These are phyloP conservation scores for Entelexis sorbosivorans DNA, from an alignment of 1,139 yeast species.

Conservation along the genomic window DNA sequence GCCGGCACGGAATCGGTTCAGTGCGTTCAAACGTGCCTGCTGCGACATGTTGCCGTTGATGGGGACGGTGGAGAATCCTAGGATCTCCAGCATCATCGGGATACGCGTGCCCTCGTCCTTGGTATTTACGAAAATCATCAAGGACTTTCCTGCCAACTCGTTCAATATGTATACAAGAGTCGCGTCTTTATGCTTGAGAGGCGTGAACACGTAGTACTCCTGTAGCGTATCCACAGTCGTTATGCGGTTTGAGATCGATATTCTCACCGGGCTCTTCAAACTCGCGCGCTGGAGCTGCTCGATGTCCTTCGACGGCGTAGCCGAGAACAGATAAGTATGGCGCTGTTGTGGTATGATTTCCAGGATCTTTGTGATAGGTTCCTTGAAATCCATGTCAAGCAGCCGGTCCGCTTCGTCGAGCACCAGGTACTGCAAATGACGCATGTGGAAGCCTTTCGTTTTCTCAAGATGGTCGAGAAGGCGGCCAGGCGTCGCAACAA, in stretches of 20 bases:
- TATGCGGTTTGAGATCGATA: conserved; percentile 79
- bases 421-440: conserved; percentile 69
- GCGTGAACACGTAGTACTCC: conserved; percentile 82
- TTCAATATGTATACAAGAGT: conserved; percentile 69
- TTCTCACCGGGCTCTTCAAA: conserved; percentile 74
- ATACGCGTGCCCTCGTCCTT: conserved; percentile 92
- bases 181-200: conserved; percentile 88
- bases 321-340: conserved; percentile 81
- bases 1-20: conserved; percentile 85
- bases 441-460: conserved; percentile 80
- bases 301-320: conserved; percentile 92
- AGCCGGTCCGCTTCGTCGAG: conserved; percentile 97
- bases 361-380: conserved; percentile 77
- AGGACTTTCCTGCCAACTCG: conserved; percentile 75
- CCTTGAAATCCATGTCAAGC: conserved; percentile 93
- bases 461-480: conserved; percentile 90
- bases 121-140: conserved; percentile 84
- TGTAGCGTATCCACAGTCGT: conserved; percentile 87
- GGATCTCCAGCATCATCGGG: conserved; percentile 63
- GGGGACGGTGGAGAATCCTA: conserved; percentile 86
- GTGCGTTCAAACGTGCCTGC: conserved; percentile 82
- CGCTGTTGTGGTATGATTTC: conserved; percentile 77
- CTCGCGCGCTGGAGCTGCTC: conserved; percentile 93
- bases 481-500: conserved; percentile 96
- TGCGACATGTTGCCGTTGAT: conserved; percentile 91